These are phyloP conservation scores for Gaillardinia entomophila DNA, from an alignment of 805 yeast species.

Conservation along the genomic window DNA sequence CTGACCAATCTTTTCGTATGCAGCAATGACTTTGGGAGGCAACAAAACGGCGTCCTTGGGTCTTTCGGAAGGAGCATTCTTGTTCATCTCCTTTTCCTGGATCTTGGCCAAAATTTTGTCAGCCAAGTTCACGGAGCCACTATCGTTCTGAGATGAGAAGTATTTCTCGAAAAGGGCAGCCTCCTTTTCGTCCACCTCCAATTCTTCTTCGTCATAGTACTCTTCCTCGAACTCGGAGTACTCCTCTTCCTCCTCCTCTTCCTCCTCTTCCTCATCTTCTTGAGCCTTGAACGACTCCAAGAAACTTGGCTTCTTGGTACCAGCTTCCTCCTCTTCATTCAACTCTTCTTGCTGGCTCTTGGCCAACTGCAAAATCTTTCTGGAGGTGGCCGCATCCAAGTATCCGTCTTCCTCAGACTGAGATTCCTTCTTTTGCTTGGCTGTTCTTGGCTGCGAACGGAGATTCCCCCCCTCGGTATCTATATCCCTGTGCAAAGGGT, in stretches of 20 bases:
- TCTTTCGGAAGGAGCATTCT: conserved; percentile 22
- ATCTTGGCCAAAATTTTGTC: conserved; percentile 92
- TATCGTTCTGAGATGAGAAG: conserved; percentile 40
- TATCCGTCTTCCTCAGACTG: conserved; percentile 53
- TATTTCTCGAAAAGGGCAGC: conserved; percentile 79
- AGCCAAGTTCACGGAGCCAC: conserved; percentile 65
- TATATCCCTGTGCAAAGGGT: conserved; percentile 74
- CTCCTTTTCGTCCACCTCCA: conserved; percentile 73
- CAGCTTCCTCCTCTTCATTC: conserved; percentile 55
- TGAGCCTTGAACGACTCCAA: conserved; percentile 17
- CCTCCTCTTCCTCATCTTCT: conserved; percentile 33
- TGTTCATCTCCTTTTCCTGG: conserved; percentile 55
- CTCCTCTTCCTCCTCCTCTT: conserved; percentile 45
- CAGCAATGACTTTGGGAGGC: conserved; percentile 95
- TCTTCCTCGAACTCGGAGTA: conserved; percentile 49
- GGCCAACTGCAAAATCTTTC: conserved; percentile 85
- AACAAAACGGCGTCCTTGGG: conserved; percentile 71
- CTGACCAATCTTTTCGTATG: conserved; percentile 87
- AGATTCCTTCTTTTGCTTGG: conserved; percentile 29
- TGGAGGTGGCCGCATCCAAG: conserved; percentile 75
- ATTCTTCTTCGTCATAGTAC: conserved; percentile 48
- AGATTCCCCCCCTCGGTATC: conserved; percentile 70
- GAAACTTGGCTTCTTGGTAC: conserved; percentile 14
- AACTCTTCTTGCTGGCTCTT: conserved; percentile 90
- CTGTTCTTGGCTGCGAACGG: conserved; percentile 35